Evolutionary conservation across 768 basidiomycete genomes (phyloP), one percentile per base, ranked within the genome.

Genomic region (Coprinopsis strossmayeri): DNA sequence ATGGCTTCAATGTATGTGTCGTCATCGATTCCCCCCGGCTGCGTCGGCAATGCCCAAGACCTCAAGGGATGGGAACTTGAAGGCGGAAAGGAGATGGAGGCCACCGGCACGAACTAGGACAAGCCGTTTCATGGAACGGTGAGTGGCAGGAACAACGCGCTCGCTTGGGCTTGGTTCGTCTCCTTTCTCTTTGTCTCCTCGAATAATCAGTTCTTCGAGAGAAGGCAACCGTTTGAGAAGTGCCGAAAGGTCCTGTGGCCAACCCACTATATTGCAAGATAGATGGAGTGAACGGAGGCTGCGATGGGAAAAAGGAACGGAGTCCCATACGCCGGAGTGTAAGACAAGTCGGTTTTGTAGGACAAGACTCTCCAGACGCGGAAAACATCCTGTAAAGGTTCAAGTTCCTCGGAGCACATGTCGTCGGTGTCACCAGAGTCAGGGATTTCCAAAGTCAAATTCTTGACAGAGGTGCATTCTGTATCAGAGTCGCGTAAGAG

Each of bases 61-160:
- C n/a, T n/a, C n/a, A n/a, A n/a, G n/a, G n/a, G n/a, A n/a, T 20
- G 53, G 48, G 46, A 49, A 32, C 15, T 7, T 32, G 15, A 32
- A 32, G 9, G 30, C 30, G 9, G 30, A 32, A 32, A 32, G 30
- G 30, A 32, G 30, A 15, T 32, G 30, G 7, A 32, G 30, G 15
- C 9, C 7, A 15, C 7, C 7, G 7, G 30, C 30, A 7, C 30
- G 9, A 32, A 32, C 15, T 15, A 32, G 15, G 9, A 32, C 30
- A 32, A 32, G 30, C 15, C 30, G 30, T 15, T 32, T 32, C 30
- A 32, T 7, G 30, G 30, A 32, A 7, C 9, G 30, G 30, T 32
- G 30, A 15, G 30, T 15, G 9, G 30, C 15, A 7, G 7, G 30
- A 15, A 32, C 7, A 32, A 7, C 15, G 30, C 7, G 30, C 9